phyloP scores from a whole-genome alignment of 345 rosid genomes.

The Erodium maritimum region DNA sequence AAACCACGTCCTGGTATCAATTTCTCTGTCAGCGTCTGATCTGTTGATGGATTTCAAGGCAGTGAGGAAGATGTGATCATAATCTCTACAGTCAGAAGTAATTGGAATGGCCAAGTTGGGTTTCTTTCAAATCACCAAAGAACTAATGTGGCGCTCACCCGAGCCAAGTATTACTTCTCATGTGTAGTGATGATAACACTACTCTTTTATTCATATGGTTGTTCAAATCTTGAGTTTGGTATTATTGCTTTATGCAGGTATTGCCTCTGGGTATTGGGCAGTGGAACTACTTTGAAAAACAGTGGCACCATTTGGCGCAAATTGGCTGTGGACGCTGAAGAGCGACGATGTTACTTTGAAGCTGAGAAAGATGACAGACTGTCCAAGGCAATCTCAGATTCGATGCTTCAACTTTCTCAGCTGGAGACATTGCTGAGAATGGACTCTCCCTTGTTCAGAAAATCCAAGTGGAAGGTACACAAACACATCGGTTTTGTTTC shows the following conservation, averaged over 20 bases:
- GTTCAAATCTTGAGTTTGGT: neutral
- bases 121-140: slow-evolving; percentile 4
- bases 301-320: slow-evolving; percentile 26
- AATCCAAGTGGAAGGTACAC: slow-evolving; percentile 4
- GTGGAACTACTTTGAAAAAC: slow-evolving; percentile 20
- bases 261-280: slow-evolving; percentile 43
- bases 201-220: neutral
- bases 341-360: slow-evolving; percentile 19
- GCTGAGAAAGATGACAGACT: slow-evolving; percentile 25
- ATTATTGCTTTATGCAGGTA: slow-evolving; percentile 7
- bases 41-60: slow-evolving; percentile 9
- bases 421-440: neutral
- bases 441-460: neutral
- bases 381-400: slow-evolving; percentile 6
- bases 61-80: slow-evolving; percentile 8
- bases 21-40: slow-evolving; percentile 3
- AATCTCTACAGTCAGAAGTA: slow-evolving; percentile 1
- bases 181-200: neutral
- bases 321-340: slow-evolving; percentile 23
- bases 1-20: neutral
- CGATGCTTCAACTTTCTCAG: neutral
- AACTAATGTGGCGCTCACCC: slow-evolving; percentile 9
- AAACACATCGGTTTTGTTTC: neutral
- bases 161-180: neutral
- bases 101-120: neutral